phyloP scores from a whole-genome alignment of 75 land plant species.

The Ceratopteris richardii region DNA sequence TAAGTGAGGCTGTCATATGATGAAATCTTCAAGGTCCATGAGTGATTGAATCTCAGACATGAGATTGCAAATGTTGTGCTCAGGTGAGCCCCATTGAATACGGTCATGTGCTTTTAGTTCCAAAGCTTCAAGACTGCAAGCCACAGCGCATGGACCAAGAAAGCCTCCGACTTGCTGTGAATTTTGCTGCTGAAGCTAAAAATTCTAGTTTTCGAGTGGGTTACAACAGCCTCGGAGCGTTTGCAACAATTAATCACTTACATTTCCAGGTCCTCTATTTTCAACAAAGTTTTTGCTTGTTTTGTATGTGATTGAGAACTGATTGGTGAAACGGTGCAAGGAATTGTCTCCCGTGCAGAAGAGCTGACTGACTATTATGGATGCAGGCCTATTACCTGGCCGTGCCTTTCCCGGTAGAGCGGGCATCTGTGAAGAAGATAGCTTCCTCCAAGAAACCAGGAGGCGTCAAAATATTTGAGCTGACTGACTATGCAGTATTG shows the following conservation, averaged over 20 bases:
- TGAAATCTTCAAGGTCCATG: too few species aligned
- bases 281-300: neutral
- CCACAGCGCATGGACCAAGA: slow-evolving; percentile 78
- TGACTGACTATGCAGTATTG: slow-evolving; percentile 65
- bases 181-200: slow-evolving; percentile 71
- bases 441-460: slow-evolving; percentile 16
- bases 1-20: slow-evolving; percentile 24
- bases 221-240: slow-evolving; percentile 95
- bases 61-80: neutral
- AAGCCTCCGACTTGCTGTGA: slow-evolving; percentile 70
- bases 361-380: neutral
- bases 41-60: too few species aligned
- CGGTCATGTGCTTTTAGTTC: slow-evolving; percentile 93
- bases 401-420: slow-evolving; percentile 73
- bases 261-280: slow-evolving; percentile 83
- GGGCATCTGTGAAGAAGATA: slow-evolving; percentile 28
- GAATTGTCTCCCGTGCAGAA: too few species aligned
- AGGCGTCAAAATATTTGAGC: slow-evolving; percentile 40
- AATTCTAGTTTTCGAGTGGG: slow-evolving; percentile 77
- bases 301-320: too few species aligned
- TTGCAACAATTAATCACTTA: slow-evolving; percentile 97
- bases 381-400: slow-evolving; percentile 77
- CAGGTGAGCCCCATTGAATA: slow-evolving; percentile 98
- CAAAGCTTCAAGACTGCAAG: slow-evolving; percentile 58
- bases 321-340: too few species aligned